Evolutionary conservation across 1,139 yeast species (phyloP).

Genomic region (Saccharomyces pastorianus): DNA sequence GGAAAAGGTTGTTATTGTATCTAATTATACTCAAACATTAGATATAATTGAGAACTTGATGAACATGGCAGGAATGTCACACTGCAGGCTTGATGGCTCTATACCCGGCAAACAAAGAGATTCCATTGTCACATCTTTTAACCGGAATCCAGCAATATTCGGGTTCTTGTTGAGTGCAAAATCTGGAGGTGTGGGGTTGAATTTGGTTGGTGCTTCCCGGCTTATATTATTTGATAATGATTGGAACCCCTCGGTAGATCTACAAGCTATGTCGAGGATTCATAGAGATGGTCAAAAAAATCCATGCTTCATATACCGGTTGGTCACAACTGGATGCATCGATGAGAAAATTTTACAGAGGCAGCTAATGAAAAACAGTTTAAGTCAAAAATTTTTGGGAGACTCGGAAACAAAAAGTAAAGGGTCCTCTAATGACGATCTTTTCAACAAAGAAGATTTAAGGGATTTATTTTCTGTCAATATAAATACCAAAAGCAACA

Average conservation of each 20-base stretch:
- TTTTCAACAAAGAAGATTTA: conserved; percentile 58
- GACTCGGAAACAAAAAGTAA: conserved; percentile 28
- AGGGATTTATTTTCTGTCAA: conserved; percentile 65
- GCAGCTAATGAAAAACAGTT: conserved; percentile 73
- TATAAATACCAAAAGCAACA: conserved; percentile 50
- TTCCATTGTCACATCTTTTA: conserved; percentile 60
- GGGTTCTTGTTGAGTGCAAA: conserved; percentile 79
- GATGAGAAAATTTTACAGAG: conserved; percentile 94
- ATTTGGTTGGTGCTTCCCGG: conserved; percentile 83
- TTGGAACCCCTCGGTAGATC: conserved; percentile 90
- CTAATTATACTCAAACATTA: conserved; percentile 82
- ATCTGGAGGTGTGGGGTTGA: conserved; percentile 92
- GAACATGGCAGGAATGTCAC: conserved; percentile 43
- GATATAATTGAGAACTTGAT: conserved; percentile 63
- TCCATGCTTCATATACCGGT: conserved; percentile 74
- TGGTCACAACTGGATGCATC: conserved; percentile 80
- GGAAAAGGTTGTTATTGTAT: conserved; percentile 69
- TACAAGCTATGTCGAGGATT: conserved; percentile 93
- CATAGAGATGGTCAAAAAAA: conserved; percentile 86
- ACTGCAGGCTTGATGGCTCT: conserved; percentile 72
- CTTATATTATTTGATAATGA: conserved; percentile 79
- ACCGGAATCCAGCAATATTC: conserved; percentile 43
- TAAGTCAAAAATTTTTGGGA: conserved; percentile 74
- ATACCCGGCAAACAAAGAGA: conserved; percentile 64
- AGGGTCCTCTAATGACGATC: conserved; percentile 38